Base-by-base conservation (phyloP, 495 filamentous ascomycete species). In the Tuber aestivum region DNA sequence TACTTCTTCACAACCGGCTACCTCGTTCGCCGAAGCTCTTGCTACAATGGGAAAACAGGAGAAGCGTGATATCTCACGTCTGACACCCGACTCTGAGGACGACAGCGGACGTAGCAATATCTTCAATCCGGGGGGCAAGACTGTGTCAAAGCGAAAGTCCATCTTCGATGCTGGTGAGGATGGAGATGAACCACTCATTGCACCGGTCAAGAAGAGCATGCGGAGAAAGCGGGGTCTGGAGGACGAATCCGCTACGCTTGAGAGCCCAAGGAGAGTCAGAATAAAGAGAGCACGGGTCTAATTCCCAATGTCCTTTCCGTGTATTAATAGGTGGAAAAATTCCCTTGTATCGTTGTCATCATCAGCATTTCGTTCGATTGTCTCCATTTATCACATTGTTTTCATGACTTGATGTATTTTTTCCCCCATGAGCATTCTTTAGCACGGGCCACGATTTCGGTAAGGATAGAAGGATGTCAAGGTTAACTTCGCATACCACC, bases 61-160 rank as follows among this genome's bases (percentile, higher is more conserved):
- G 35, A 75, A 73, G 69, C 74, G 70, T 32, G n/a, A 40, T 38
- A 79, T 79, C 20, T 79, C 78, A 21, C 78, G 78, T 21, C 48
- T 79, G 27, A 79, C 78, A 37, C 78, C 78, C 23, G 78, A 79
- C 18, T 79, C 78, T 32, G 78, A 79, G n/a, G 77, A 79, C 38
- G 78, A 79, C 41, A 65, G 27, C 16, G 56, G 56, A 65, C 56
- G 14, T 27, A 65, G 56, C 56, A 65, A 12, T 20, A 12, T 20
- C 56, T 35, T 65, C 14, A 65, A 65, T 32, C 32, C 6, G 3
- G 14, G 56, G 14, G 27, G 35, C 32, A 65, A 35, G 56, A 35
- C 56, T 35, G 14, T 27, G 0, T 35, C 56, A 18, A 65, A 35
- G 14, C 56, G 56, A 65, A 65, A 32, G 56, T 35, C 56, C 32